These are phyloP conservation scores for Candida golubevii DNA, from an alignment of 805 yeast genomes.

Conservation along the genomic window DNA sequence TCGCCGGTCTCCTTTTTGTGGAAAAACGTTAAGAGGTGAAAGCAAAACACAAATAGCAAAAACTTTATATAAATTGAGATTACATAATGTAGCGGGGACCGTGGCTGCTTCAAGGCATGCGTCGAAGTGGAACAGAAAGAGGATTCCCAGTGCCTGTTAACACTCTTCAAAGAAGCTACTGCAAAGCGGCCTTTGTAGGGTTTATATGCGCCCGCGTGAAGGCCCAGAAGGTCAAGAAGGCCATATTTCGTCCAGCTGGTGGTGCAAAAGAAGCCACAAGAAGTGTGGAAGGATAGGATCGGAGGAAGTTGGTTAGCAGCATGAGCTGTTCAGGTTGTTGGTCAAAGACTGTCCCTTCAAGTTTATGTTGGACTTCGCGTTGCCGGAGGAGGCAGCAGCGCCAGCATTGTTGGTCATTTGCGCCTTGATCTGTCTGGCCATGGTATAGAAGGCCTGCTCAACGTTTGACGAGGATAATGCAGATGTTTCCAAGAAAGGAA, in stretches of 20 bases:
- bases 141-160: too few species aligned
- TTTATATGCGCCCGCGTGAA: too few species aligned
- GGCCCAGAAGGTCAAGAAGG: too few species aligned
- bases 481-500: constrained; percentile 94
- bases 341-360: constrained; percentile 62
- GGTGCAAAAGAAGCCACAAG: too few species aligned
- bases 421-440: constrained; percentile 98
- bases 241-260: too few species aligned
- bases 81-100: background rate
- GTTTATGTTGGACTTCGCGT: constrained; percentile 62
- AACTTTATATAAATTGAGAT: background rate
- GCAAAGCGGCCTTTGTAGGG: too few species aligned
- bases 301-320: constrained; percentile 28
- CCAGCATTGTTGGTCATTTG: constrained; percentile 73
- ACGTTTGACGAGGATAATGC: constrained; percentile 95
- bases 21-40: background rate
- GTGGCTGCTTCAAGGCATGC: too few species aligned
- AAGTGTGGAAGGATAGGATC: too few species aligned
- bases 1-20: too few species aligned
- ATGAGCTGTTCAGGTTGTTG: constrained; percentile 34
- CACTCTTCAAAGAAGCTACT: too few species aligned
- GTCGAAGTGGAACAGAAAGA: too few species aligned
- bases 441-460: constrained; percentile 96
- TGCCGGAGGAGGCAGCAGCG: constrained; percentile 26
- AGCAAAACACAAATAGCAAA: background rate